phyloP scores from a whole-genome alignment of 345 rosid genomes.

The Melaleuca quinquenervia region DNA sequence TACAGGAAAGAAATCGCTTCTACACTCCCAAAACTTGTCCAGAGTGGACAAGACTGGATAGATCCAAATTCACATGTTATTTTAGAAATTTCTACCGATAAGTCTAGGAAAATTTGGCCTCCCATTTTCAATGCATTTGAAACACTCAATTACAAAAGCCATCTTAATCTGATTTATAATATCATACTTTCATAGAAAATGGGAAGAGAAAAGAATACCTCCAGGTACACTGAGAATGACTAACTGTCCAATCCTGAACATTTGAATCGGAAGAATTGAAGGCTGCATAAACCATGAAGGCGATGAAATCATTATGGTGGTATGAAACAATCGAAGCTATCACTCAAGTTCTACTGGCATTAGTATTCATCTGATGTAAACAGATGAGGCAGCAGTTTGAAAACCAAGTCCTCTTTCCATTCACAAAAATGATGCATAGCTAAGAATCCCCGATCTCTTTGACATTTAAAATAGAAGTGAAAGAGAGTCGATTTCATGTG shows the following conservation, averaged over 20 bases:
- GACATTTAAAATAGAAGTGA: background rate
- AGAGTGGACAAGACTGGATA: background rate
- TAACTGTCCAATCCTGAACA: slow-evolving; percentile 81
- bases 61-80: background rate
- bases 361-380: background rate
- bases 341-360: background rate
- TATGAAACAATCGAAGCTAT: background rate
- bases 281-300: slow-evolving; percentile 52
- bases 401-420: background rate
- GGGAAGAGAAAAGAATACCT: slow-evolving; percentile 33
- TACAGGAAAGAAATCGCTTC: background rate
- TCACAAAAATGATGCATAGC: background rate
- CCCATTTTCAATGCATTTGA: background rate
- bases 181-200: background rate
- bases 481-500: background rate
- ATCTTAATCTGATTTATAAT: background rate
- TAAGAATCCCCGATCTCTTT: background rate
- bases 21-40: background rate
- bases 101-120: background rate
- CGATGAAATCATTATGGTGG: background rate
- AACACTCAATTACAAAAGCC: background rate
- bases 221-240: slow-evolving; percentile 90
- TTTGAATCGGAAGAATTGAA: slow-evolving; percentile 86
- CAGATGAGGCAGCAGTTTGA: background rate
- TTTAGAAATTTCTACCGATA: background rate